Evolutionary conservation across 1,139 yeast genomes (phyloP), one percentile per base, ranked within the genome.

Genomic region (Candida glucosophila): DNA sequence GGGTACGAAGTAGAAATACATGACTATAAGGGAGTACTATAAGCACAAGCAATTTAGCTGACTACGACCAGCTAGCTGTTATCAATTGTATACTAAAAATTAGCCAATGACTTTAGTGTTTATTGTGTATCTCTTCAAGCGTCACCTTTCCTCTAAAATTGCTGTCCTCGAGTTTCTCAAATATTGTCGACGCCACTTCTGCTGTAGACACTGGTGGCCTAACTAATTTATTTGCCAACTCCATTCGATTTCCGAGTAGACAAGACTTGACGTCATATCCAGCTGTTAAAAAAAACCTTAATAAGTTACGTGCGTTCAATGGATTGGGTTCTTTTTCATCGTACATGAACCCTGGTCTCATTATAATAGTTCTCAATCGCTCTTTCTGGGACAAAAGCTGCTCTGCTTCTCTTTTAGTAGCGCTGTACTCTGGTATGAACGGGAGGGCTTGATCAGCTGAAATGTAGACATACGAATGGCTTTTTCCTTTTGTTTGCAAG

Each of bases 341-440:
- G 42, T 58, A 79, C 90, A 86, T 78, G 36, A 83, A 72, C 0
- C 93, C 92, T 0, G 96, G 95, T 34, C 95, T 62, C 48, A 81
- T 39, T 12, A 78, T 48, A 3, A 85, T 72, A 0, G 78, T 55
- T 31, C 92, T 62, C 11, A 83, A 54, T 6, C 53, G 51, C 2
- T 54, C 40, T 22, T 63, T 49, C 32, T 58, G 52, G 12, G 59
- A 36, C 24, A 82, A 52, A 37, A 68, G 76, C 16, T 50, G 50
- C 44, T 86, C 96, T 0, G 95, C 92, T 32, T 67, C 75, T 36
- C 95, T 58, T 44, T 86, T 86, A 15, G 92, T 74, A 10, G 63
- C 58, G 21, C 86, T 71, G 47, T 86, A 86, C 1, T 57, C 43
- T 1, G 92, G 90, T 2, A 81, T 58, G 15, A 77, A 51, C 0